These are phyloP conservation scores for Digitaria exilis DNA, from an alignment of 202 grass and related monocot genomes.

Conservation along the genomic window DNA sequence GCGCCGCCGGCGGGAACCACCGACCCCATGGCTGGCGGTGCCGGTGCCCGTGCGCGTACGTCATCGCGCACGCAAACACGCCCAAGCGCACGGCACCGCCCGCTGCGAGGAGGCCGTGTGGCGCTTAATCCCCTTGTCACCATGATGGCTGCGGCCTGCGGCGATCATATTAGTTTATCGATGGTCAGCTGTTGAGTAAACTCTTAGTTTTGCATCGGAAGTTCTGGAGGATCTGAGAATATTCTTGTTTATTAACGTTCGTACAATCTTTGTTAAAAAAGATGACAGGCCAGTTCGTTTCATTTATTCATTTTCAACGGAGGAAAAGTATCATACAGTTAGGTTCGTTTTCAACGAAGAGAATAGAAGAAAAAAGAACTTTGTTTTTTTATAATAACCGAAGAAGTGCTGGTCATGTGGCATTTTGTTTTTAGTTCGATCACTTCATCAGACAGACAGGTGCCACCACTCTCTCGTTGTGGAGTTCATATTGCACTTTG, in stretches of 20 bases:
- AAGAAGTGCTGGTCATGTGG: background rate
- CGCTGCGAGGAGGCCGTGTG: background rate
- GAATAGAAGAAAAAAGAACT: background rate
- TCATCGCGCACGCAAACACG: slow-evolving; percentile 22
- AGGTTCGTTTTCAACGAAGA: background rate
- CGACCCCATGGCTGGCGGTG: background rate
- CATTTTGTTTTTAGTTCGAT: background rate
- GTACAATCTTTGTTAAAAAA: background rate
- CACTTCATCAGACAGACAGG: background rate
- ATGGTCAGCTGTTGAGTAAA: slow-evolving; percentile 7
- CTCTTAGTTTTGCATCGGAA: background rate
- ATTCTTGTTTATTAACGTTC: background rate
- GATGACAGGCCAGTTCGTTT: background rate
- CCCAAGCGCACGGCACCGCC: background rate
- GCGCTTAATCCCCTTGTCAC: background rate
- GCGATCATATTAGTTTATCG: background rate
- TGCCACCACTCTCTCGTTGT: background rate
- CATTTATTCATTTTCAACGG: background rate
- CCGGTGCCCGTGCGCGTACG: background rate
- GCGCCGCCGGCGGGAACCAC: slow-evolving; percentile 4
- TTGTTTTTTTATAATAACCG: background rate
- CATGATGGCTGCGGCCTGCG: background rate
- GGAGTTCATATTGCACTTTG: background rate
- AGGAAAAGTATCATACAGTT: background rate
- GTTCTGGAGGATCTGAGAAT: background rate